Evolutionary conservation across 148 eudicot species (phyloP).

Genomic region (Beta vulgaris): DNA sequence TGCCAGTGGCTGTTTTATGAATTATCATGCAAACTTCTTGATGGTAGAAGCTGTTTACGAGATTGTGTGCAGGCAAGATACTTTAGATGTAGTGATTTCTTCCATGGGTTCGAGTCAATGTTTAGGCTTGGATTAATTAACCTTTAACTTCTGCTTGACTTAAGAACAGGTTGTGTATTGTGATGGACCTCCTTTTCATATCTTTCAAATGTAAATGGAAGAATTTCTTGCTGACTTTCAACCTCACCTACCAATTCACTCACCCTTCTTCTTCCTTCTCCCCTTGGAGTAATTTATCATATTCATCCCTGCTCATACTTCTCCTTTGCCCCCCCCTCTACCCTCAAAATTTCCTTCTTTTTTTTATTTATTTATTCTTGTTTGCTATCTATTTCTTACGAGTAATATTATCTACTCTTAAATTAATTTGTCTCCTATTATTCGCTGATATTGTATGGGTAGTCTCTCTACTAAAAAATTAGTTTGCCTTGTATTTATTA

Average conservation of each 20-base stretch:
- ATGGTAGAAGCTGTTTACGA: neutral
- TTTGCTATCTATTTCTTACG: neutral
- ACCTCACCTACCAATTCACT: neutral
- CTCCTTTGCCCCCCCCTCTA: neutral
- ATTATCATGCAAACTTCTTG: neutral
- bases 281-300: too few species aligned
- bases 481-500: neutral
- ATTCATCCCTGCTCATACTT: neutral
- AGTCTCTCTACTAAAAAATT: neutral
- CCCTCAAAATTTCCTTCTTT: neutral
- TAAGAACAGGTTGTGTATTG: neutral
- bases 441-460: too few species aligned
- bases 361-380: neutral
- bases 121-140: neutral
- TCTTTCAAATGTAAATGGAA: neutral
- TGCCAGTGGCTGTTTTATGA: neutral
- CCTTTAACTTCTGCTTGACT: neutral
- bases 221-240: neutral
- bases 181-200: neutral
- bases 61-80: neutral
- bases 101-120: neutral
- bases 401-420: neutral
- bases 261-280: neutral
- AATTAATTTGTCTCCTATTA: neutral
- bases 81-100: neutral